Percentiles rank a stretch among this genome's conserved stretches.
Evolutionary conservation across 2,329 filamentous ascomycete species (phyloP).

Genomic region (Colletotrichum eleusines): DNA sequence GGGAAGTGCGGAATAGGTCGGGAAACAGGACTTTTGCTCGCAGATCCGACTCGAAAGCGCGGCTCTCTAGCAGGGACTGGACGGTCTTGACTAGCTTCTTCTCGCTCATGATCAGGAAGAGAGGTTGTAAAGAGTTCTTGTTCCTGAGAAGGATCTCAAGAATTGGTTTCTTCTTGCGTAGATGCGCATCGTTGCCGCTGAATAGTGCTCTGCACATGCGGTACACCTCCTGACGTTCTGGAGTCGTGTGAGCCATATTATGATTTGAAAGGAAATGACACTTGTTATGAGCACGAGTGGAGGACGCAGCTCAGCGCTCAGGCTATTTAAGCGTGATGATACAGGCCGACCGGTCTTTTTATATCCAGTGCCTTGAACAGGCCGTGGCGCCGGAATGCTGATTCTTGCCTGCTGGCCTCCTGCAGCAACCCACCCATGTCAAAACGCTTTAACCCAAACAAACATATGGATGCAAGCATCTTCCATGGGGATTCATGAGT

Average conservation of each 20-base stretch:
- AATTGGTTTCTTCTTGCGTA: conserved; percentile 46
- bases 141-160: conserved; percentile 44
- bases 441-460: too few species aligned
- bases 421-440: too few species aligned
- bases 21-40: conserved; percentile 52
- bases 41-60: conserved; percentile 50
- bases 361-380: too few species aligned
- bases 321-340: too few species aligned
- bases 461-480: too few species aligned
- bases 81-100: conserved; percentile 43
- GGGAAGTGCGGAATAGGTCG: conserved; percentile 48
- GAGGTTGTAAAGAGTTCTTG: conserved; percentile 22
- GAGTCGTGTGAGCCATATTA: not conserved
- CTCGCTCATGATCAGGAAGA: conserved; percentile 42
- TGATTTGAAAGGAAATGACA: too few species aligned
- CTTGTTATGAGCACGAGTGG: too few species aligned
- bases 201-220: conserved; percentile 47
- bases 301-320: too few species aligned
- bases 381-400: too few species aligned
- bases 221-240: conserved; percentile 45
- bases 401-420: too few species aligned
- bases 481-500: too few species aligned
- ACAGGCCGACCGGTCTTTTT: too few species aligned
- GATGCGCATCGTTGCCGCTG: conserved; percentile 44
- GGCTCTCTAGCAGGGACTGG: conserved; percentile 44